Evolutionary conservation across 192 early-diverging fungal species (phyloP).

Genomic region (Kappamyces sp.): DNA sequence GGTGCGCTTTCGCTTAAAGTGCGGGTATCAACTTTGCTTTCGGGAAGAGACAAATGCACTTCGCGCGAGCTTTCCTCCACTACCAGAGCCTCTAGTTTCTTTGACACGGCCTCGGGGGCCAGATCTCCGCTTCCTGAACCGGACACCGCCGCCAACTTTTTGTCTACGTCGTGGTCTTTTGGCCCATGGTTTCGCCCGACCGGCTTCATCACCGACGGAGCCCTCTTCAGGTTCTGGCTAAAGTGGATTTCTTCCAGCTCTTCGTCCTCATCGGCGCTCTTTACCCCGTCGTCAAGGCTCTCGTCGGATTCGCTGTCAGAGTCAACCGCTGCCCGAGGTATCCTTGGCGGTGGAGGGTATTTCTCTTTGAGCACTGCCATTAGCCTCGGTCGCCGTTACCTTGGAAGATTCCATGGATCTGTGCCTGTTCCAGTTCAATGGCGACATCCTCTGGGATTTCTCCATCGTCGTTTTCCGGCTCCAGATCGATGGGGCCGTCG

Average conservation of each 20-base stretch:
- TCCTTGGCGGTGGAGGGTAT: conserved; percentile 1
- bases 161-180: conserved; percentile 1
- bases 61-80: no score
- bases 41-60: no score
- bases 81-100: no score
- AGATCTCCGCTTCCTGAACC: no score
- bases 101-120: no score
- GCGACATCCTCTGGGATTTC: conserved; percentile 37
- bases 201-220: conserved; percentile 5
- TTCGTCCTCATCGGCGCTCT: background rate
- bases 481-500: conserved; percentile 45
- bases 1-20: no score
- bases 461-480: conserved; percentile 35
- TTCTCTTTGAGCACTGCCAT: background rate
- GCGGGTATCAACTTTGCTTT: no score
- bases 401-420: conserved; percentile 18
- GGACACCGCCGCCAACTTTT: background rate
- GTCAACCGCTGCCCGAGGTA: background rate
- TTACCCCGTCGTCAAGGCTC: no score
- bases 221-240: conserved; percentile 1
- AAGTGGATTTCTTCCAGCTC: background rate
- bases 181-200: background rate
- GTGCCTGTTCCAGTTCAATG: conserved; percentile 26
- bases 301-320: no score
- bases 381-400: no score